A percentile compares a stretch with the other conserved stretches of the same genome.
Evolutionary conservation across 148 eudicot species (phyloP).

Genomic region (Silene uniflora): DNA sequence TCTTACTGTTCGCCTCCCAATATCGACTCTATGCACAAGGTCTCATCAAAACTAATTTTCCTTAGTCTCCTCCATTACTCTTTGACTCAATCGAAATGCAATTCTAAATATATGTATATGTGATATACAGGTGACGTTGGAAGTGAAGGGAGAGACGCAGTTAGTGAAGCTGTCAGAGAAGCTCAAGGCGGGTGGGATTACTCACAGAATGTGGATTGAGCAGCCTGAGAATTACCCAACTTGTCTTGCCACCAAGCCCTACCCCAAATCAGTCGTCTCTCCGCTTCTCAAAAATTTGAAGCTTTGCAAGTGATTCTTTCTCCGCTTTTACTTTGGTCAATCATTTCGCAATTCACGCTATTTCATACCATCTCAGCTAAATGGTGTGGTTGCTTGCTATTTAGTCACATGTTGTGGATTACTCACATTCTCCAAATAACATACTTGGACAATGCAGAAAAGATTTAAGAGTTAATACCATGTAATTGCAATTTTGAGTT

Average conservation of each 20-base stretch:
- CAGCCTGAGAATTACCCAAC: constrained; percentile 87
- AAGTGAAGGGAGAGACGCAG: constrained; percentile 86
- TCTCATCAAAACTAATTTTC: background rate
- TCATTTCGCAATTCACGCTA: too few relatives aligned
- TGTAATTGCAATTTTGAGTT: too few relatives aligned
- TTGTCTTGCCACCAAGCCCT: constrained; percentile 81
- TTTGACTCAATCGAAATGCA: background rate
- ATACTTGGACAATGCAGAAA: too few relatives aligned
- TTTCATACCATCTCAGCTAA: too few relatives aligned
- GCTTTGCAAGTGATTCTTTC: constrained; percentile 69
- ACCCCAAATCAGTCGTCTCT: constrained; percentile 68
- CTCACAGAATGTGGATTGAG: constrained; percentile 83
- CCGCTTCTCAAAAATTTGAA: constrained; percentile 71
- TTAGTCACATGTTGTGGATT: too few relatives aligned
- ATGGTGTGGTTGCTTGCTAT: too few relatives aligned
- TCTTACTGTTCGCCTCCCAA: constrained; percentile 50
- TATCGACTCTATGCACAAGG: constrained; percentile 87
- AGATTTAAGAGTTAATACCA: too few relatives aligned
- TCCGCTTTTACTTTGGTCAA: background rate
- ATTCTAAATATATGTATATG: background rate
- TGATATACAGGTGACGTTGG: constrained; percentile 84
- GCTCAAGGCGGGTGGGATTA: constrained; percentile 49
- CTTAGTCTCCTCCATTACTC: background rate
- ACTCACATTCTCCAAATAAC: too few relatives aligned
- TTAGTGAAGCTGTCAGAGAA: constrained; percentile 65